A percentile compares a stretch with the other conserved stretches of the same genome.
Conservation (phyloP, 805 yeast genomes). For the Sugiyamaella valdiviana region DNA sequence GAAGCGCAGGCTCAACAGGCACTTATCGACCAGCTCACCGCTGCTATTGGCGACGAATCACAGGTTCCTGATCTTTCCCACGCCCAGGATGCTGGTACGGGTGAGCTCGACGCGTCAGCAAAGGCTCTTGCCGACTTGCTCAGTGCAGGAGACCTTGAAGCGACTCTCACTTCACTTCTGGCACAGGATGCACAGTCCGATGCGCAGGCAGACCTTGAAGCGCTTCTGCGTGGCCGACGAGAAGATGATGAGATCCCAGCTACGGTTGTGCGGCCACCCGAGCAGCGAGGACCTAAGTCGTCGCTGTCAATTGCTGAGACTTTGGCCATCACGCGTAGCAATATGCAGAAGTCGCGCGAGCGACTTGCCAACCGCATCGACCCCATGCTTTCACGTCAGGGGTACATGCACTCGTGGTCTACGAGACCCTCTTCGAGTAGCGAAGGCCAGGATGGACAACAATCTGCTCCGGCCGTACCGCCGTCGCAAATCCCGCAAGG, state of each 20-base stretch:
- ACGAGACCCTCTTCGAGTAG: neutral
- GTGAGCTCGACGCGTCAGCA: neutral
- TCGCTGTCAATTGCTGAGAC: slow-evolving; percentile 52
- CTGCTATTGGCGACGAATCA: slow-evolving; percentile 6
- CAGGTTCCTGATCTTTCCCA: slow-evolving; percentile 5
- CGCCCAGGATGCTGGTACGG: neutral
- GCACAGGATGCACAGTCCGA: neutral
- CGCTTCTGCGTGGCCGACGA: neutral
- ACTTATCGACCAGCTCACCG: slow-evolving; percentile 11
- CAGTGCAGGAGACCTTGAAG: slow-evolving; percentile 7
- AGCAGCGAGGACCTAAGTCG: neutral
- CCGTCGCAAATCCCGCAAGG: neutral
- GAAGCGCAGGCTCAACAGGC: slow-evolving; percentile 8
- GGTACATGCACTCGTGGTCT: slow-evolving; percentile 11
- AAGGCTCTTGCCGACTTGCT: slow-evolving; percentile 5
- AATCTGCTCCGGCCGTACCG: neutral
- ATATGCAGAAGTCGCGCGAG: slow-evolving; percentile 13
- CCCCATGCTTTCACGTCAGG: slow-evolving; percentile 20
- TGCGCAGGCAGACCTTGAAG: neutral
- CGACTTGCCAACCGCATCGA: slow-evolving; percentile 15
- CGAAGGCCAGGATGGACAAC: neutral
- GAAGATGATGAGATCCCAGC: neutral
- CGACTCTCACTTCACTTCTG: slow-evolving; percentile 10
- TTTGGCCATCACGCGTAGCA: slow-evolving; percentile 39
- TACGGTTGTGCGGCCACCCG: neutral